phyloP scores from a whole-genome alignment of 23 red algal genomes.

The Porphyridium purpureum region DNA sequence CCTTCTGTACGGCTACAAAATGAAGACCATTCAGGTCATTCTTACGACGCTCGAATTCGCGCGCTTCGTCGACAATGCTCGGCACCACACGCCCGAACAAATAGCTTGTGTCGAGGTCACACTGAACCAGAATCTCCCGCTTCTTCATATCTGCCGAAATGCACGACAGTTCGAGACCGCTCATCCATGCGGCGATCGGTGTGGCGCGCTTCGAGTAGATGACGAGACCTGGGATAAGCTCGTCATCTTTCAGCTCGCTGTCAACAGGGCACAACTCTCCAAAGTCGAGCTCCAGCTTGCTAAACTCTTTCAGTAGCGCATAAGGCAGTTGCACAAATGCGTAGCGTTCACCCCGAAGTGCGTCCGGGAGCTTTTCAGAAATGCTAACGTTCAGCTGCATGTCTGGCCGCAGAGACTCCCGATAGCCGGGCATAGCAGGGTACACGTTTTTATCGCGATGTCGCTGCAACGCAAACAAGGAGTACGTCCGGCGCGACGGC shows the following conservation, averaged over 20 bases:
- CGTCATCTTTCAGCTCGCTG: conserved; percentile 16
- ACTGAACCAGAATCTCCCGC: conserved; percentile 62
- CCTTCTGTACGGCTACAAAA: conserved; percentile 69
- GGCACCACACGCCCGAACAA: conserved; percentile 41
- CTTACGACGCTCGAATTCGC: conserved; percentile 57
- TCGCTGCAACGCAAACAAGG: conserved; percentile 42
- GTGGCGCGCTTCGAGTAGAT: conserved; percentile 33
- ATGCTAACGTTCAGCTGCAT: conserved; percentile 20
- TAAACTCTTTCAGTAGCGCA: conserved; percentile 22
- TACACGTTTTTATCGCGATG: conserved; percentile 59
- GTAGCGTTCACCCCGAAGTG: conserved; percentile 59
- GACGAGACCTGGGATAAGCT: conserved; percentile 21
- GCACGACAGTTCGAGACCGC: conserved; percentile 61
- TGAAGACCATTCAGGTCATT: conserved; percentile 36
- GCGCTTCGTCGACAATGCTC: conserved; percentile 45
- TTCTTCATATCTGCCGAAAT: conserved; percentile 35
- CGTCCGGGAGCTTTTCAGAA: conserved; percentile 36
- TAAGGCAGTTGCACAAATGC: conserved; percentile 46
- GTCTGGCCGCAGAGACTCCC: not conserved
- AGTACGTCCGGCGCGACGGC: conserved; percentile 73
- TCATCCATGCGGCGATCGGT: conserved; percentile 1
- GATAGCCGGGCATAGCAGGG: conserved; percentile 16
- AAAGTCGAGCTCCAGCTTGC: conserved; percentile 20
- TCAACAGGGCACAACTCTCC: conserved; percentile 48
- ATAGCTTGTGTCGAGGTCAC: conserved; percentile 60